Conservation (phyloP, 2,329 filamentous ascomycete genomes). For the Thielaviopsis musarum region DNA sequence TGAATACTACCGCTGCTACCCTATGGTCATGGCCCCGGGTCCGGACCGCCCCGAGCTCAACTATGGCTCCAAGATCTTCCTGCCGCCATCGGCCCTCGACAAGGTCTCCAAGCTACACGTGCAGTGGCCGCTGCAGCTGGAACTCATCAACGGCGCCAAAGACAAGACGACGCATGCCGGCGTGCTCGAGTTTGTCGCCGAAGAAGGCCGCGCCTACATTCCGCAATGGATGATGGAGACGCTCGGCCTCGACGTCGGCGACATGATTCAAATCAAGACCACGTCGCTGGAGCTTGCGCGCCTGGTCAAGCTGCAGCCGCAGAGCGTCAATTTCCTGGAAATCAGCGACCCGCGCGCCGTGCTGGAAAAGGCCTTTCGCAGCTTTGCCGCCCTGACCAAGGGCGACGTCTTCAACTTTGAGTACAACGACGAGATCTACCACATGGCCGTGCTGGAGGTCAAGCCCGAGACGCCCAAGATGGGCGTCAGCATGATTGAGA, state of each 20-base stretch:
- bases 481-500: slow-evolving; percentile 88
- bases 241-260: slow-evolving; percentile 73
- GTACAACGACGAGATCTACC: slow-evolving; percentile 89
- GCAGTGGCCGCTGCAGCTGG: slow-evolving; percentile 92
- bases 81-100: slow-evolving; percentile 90
- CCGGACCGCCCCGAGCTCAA: slow-evolving; percentile 80
- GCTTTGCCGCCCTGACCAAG: slow-evolving; percentile 84
- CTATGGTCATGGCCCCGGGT: slow-evolving; percentile 82
- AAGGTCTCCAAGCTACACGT: slow-evolving; percentile 94
- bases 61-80: slow-evolving; percentile 92
- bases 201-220: slow-evolving; percentile 90
- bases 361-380: slow-evolving; percentile 87
- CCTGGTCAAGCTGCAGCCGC: slow-evolving; percentile 92
- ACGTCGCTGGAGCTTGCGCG: slow-evolving; percentile 81
- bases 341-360: slow-evolving; percentile 96
- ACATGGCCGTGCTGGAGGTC: slow-evolving; percentile 83
- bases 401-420: slow-evolving; percentile 91
- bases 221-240: slow-evolving; percentile 98
- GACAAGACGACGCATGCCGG: slow-evolving; percentile 76
- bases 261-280: slow-evolving; percentile 87
- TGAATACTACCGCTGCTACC: slow-evolving; percentile 97
- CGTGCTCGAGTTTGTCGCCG: slow-evolving; percentile 92
- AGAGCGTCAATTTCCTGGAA: slow-evolving; percentile 83
- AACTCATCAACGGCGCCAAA: slow-evolving; percentile 77
- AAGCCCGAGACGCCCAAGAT: slow-evolving; percentile 72